Percentiles rank a stretch among this genome's conserved stretches.
Evolutionary conservation across 129 eudicot genomes (phyloP).

Genomic region (Flaveria trinervia): DNA sequence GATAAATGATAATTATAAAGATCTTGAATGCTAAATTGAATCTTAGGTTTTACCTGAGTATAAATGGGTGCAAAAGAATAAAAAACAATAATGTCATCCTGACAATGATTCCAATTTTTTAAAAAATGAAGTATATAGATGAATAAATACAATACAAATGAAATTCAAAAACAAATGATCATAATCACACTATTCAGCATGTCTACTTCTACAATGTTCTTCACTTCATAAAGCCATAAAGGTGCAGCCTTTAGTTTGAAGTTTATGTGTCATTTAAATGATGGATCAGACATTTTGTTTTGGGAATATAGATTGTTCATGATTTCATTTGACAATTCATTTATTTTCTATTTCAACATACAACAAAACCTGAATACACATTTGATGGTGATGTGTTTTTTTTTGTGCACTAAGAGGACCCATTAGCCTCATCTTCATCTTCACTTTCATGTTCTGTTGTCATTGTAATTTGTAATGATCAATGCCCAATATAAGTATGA

Average conservation of each 20-base stretch:
- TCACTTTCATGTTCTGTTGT: constrained; percentile 28
- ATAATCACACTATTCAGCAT: constrained; percentile 10
- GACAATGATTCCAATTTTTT: not conserved
- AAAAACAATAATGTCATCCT: not conserved
- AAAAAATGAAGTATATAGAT: not conserved
- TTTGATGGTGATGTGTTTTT: constrained; percentile 33
- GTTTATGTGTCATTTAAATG: constrained; percentile 29
- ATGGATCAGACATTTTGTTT: constrained; percentile 37
- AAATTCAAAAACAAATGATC: not conserved
- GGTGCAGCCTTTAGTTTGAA: not conserved
- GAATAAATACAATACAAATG: not conserved
- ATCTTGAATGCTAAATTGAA: not conserved
- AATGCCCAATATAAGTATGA: constrained; percentile 15
- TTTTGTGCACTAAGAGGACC: constrained; percentile 31
- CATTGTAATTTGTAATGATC: not conserved
- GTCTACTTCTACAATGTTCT: constrained; percentile 38
- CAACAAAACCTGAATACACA: constrained; percentile 22
- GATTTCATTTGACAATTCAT: constrained; percentile 31
- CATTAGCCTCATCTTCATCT: constrained; percentile 36
- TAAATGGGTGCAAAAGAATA: not conserved
- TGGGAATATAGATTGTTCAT: constrained; percentile 34
- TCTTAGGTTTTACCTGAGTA: not conserved
- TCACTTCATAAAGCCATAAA: constrained; percentile 16
- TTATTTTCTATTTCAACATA: constrained; percentile 23
- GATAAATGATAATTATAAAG: not conserved